phyloP scores from a whole-genome alignment of 1,139 yeast species.

The Kodamaea sp. region DNA sequence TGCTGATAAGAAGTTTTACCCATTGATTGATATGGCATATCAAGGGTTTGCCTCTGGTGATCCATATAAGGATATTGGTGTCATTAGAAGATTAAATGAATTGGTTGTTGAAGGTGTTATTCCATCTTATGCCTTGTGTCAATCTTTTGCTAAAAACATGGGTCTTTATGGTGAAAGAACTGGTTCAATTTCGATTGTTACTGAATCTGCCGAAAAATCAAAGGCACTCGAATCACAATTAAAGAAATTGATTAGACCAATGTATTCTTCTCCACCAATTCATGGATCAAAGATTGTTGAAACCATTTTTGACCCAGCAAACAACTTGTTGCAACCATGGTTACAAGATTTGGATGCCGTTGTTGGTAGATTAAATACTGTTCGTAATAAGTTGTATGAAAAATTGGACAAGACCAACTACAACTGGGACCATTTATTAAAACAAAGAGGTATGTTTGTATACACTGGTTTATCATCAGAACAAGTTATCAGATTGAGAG shows the following conservation, averaged over 20 bases:
- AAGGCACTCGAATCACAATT: conserved; percentile 69
- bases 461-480: conserved; percentile 75
- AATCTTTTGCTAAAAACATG: conserved; percentile 95
- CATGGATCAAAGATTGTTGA: conserved; percentile 90
- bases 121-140: conserved; percentile 66
- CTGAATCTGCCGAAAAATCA: conserved; percentile 43
- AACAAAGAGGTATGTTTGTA: conserved; percentile 96
- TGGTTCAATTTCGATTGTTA: conserved; percentile 74
- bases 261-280: conserved; percentile 91
- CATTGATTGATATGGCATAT: conserved; percentile 88
- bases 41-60: conserved; percentile 89
- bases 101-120: conserved; percentile 45
- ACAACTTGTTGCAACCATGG: conserved; percentile 68
- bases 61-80: conserved; percentile 45
- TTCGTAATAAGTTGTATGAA: conserved; percentile 64
- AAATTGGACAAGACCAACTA: conserved; percentile 52
- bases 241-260: conserved; percentile 76
- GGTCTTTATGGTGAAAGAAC: conserved; percentile 96
- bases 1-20: conserved; percentile 54
- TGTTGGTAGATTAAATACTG: conserved; percentile 68
- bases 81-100: conserved; percentile 48
- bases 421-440: conserved; percentile 81
- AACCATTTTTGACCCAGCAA: conserved; percentile 58
- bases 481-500: conserved; percentile 68
- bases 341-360: conserved; percentile 68